Base-by-base conservation (phyloP, 129 eudicot genomes). In the Kitagawia praeruptora region DNA sequence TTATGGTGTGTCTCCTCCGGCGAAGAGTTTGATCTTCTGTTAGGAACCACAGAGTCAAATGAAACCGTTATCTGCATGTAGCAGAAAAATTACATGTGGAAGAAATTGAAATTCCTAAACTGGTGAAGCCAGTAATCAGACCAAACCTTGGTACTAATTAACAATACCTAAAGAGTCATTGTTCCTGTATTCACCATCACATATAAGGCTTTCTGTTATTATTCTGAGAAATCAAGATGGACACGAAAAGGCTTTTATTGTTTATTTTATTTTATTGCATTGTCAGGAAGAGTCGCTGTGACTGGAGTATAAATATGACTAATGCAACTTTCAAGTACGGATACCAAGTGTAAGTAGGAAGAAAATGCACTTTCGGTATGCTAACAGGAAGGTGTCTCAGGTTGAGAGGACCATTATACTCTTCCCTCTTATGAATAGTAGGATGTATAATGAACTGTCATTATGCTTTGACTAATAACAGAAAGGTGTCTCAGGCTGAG, bases 1-100 rank as follows among this genome's bases (percentile, higher is more conserved):
- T 85, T 37, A 45, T 69, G 75, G 58, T 53, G 71, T 38, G 80
- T 21, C 79, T 87, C 81, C 94, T 86, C 79, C 78, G 82, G 74
- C 87, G 85, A 82, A 79, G 78, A 74, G 84, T 81, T 72, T 51
- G 78, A 63, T 69, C 82, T 69, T 86, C 97, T 88, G 86, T 72
- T 41, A 40, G 27, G 27, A 34, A 76, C 79, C 49, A 37, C 23
- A 80, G n/a, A 40, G 80, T n/a, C 63, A 56, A 63, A 61, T 38
- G 53, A 41, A 76, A 45, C 31, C 34, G 18, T 83, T 63, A 79
- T 78, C 66, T 34, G 39, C 21, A 25, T 41, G 56, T 77, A 3
- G 21, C 25, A 25, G 27, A 12, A 38, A 38, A 42, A 40, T 13
- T 12, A 42, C 58, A 46, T 75, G 44, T 47, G 3, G 19, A 75